Percentiles rank a stretch among this genome's conserved stretches.
Conservation (phyloP, 805 yeast genomes). For the Yamadazyma laniorum region DNA sequence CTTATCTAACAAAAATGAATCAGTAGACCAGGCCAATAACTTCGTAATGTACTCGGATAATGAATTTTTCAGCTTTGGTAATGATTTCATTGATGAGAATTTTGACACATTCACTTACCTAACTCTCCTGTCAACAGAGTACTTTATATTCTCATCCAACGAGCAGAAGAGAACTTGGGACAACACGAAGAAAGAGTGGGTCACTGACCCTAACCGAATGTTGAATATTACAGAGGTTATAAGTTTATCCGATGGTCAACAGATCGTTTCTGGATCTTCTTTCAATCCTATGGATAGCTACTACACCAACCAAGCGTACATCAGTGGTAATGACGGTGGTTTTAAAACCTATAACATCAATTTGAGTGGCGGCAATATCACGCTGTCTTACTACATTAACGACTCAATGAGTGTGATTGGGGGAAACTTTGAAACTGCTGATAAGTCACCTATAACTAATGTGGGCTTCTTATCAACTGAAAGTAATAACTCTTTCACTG, state of each 20-base stretch:
- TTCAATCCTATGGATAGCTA: slow-evolving; percentile 34
- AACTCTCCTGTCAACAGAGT: slow-evolving; percentile 39
- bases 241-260: slow-evolving; percentile 22
- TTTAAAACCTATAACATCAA: slow-evolving; percentile 23
- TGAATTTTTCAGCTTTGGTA: slow-evolving; percentile 45
- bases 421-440: slow-evolving; percentile 48
- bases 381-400: slow-evolving; percentile 46
- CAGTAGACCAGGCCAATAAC: slow-evolving; percentile 27
- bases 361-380: slow-evolving; percentile 22
- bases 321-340: slow-evolving; percentile 8
- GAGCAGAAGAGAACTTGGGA: slow-evolving; percentile 41
- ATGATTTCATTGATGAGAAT: slow-evolving; percentile 20
- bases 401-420: slow-evolving; percentile 53
- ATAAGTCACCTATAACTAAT: slow-evolving; percentile 17
- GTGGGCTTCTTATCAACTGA: slow-evolving; percentile 30
- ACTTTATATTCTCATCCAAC: slow-evolving; percentile 36
- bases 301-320: slow-evolving; percentile 16
- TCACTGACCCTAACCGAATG: slow-evolving; percentile 19
- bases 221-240: slow-evolving; percentile 31
- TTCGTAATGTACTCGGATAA: slow-evolving; percentile 37
- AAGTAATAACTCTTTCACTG: slow-evolving; percentile 15
- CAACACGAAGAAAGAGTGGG: slow-evolving; percentile 34
- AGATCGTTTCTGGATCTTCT: slow-evolving; percentile 34
- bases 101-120: slow-evolving; percentile 33
- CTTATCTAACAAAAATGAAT: slow-evolving; percentile 27